Evolutionary conservation across 768 basidiomycete species (phyloP).

Genomic region (Lyophyllum semitale): DNA sequence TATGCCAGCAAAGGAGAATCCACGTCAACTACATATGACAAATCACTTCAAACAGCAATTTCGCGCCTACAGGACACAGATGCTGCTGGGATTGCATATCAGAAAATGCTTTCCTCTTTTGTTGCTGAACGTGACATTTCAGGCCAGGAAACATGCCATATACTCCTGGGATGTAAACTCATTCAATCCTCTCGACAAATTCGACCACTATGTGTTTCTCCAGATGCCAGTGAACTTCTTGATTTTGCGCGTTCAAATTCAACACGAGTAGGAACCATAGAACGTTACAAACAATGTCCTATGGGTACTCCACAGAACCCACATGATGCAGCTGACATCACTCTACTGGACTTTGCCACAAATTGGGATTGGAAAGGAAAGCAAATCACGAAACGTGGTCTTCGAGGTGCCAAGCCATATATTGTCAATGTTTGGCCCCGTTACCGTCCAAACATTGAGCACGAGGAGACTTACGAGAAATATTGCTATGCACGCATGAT

Average conservation of each 20-base stretch:
- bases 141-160: slow-evolving; percentile 9
- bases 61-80: slow-evolving; percentile 1
- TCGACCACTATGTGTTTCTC: slow-evolving; percentile 5
- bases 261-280: background rate
- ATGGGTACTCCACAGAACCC: background rate
- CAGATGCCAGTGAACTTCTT: slow-evolving; percentile 4
- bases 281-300: background rate
- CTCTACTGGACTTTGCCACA: background rate
- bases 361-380: slow-evolving; percentile 3
- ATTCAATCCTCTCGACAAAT: background rate
- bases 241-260: background rate
- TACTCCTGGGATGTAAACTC: slow-evolving; percentile 6
- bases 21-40: slow-evolving; percentile 1
- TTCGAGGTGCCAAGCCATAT: background rate
- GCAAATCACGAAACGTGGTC: background rate
- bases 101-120: slow-evolving; percentile 13
- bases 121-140: slow-evolving; percentile 12
- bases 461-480: slow-evolving; percentile 5
- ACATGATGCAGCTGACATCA: background rate
- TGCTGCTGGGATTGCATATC: slow-evolving; percentile 9
- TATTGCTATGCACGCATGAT: slow-evolving; percentile 9
- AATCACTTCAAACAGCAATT: slow-evolving; percentile 7
- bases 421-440: slow-evolving; percentile 5
- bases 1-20: slow-evolving; percentile 12
- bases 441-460: background rate